Base-by-base conservation (phyloP, 192 early-diverging fungal species). In the Polychytrium aggregatum region DNA sequence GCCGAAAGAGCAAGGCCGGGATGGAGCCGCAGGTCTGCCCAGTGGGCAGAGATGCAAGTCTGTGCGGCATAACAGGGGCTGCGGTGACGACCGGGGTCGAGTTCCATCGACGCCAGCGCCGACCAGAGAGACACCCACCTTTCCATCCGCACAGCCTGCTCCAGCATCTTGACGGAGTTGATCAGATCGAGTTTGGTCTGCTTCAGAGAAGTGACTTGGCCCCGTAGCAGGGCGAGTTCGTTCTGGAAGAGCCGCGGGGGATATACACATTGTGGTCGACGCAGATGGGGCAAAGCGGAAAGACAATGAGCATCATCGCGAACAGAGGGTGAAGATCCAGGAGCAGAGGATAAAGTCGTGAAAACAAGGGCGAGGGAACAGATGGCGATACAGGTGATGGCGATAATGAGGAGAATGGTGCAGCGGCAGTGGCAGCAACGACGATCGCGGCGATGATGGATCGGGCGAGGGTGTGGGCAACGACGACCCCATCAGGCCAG, bases 111-210 rank as follows among this genome's bases (percentile, higher is more conserved):
- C n/a, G 8, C 20, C 46, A 13, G 10, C 46, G 9, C 31, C n/a
- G 13, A 11, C 10, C n/a, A 14, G 7, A n/a, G 26, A n/a, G 9
- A 17, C 18, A 25, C 55, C 24, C 69, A 85, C 86, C 87, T 74
- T 57, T 89, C 84, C 46, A 82, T 75, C 45, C 72, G 48, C 48
- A 91, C 50, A 11, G 83, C 81, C 64, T 74, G 86, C 59, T 91
- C 87, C 9, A 91, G 68, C 88, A 91, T 90, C 60, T 87, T 88
- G 24, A 86, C 72, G 16, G 87, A 67, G 56, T 78, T 71, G 62
- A 82, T 62, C 50, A 91, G 57, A 65, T 89, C 86, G 26, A 64
- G 59, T 54, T 82, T 84, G 40, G 79, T 48, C 41, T 78, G 85
- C 39, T 88, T 87, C 35, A 80, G 58, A n/a, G 76, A 87, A 30